These are phyloP conservation scores for Bisporella sp. DNA, from an alignment of 2,329 filamentous ascomycete genomes.

Conservation along the genomic window DNA sequence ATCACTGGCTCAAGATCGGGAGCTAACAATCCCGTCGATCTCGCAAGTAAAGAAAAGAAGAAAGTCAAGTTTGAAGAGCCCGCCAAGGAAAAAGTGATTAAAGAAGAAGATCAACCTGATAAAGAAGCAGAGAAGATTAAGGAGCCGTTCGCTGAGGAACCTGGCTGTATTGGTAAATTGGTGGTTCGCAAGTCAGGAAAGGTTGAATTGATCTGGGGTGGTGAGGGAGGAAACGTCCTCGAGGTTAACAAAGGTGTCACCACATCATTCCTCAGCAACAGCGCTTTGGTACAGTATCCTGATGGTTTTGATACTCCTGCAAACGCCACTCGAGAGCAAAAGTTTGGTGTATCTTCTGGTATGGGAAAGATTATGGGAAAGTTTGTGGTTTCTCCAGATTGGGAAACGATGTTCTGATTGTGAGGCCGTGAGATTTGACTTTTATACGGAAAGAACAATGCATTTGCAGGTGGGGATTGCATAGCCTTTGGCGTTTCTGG, in stretches of 20 bases:
- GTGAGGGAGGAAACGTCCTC: constrained; percentile 36
- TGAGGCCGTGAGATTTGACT: no score
- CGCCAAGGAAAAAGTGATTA: constrained; percentile 9
- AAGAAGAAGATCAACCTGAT: constrained; percentile 17
- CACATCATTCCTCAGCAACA: constrained; percentile 50
- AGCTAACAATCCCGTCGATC: constrained; percentile 10
- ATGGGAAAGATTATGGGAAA: constrained; percentile 59
- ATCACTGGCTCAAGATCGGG: constrained; percentile 8
- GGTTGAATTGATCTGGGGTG: constrained; percentile 57
- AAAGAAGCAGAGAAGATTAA: constrained; percentile 9
- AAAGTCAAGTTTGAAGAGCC: not conserved
- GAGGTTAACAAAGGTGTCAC: constrained; percentile 45
- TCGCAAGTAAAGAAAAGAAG: constrained; percentile 28
- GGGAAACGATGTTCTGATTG: constrained; percentile 37
- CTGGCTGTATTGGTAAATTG: constrained; percentile 54
- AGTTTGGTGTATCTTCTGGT: constrained; percentile 45
- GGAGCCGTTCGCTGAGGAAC: constrained; percentile 30
- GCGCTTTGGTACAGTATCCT: constrained; percentile 50
- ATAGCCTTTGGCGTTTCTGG: no score
- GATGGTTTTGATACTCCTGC: constrained; percentile 9
- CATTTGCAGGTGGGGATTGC: no score
- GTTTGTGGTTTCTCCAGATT: constrained; percentile 52
- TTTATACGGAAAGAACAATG: no score
- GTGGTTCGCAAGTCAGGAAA: constrained; percentile 55
- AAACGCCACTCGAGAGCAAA: constrained; percentile 17